Conservation (phyloP, 441 rosid species). For the Daphne laureola region DNA sequence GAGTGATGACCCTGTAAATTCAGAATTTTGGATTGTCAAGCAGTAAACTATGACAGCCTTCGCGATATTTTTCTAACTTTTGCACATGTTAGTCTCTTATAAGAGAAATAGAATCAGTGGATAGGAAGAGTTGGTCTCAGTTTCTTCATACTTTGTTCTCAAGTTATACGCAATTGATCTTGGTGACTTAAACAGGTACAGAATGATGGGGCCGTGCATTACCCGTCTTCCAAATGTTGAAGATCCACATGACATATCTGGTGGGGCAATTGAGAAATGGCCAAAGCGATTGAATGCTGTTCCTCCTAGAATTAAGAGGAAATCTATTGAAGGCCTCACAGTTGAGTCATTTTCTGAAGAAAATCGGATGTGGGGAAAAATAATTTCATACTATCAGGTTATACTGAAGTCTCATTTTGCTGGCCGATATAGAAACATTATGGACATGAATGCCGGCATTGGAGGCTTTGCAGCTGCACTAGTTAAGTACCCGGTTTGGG, state of each 20-base stretch:
- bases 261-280: constrained; percentile 38
- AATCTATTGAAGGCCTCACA: constrained; percentile 22
- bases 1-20: neutral
- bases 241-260: constrained; percentile 21
- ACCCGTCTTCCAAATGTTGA: constrained; percentile 36
- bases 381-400: constrained; percentile 30
- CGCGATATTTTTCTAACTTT: no score
- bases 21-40: neutral
- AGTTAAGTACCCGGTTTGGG: constrained; percentile 48
- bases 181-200: constrained; percentile 29
- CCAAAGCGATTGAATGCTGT: constrained; percentile 34
- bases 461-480: constrained; percentile 61
- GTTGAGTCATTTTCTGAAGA: constrained; percentile 27
- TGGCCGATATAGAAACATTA: constrained; percentile 45
- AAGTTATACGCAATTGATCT: neutral
- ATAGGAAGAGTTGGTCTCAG: no score
- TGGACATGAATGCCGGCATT: constrained; percentile 60
- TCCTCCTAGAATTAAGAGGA: constrained; percentile 33
- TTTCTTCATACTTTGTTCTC: no score
- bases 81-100: no score
- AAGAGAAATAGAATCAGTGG: no score
- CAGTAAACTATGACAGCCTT: no score
- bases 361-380: constrained; percentile 34
- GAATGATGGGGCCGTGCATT: constrained; percentile 45
- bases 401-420: constrained; percentile 32